phyloP scores from a whole-genome alignment of 805 yeast species.

The Ogataea salicorniae region DNA sequence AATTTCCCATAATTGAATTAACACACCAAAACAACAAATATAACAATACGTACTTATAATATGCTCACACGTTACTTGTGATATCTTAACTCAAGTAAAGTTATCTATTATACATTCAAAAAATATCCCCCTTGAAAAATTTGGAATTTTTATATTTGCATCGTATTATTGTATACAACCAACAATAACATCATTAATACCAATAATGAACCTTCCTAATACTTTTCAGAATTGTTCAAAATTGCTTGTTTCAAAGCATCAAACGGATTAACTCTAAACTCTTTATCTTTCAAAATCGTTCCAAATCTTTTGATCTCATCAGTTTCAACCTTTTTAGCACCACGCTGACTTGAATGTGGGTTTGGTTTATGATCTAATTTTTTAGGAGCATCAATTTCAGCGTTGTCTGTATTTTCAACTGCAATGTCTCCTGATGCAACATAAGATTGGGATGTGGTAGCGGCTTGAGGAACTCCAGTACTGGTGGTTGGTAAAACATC shows the following conservation, averaged over 20 bases:
- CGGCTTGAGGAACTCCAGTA: slow-evolving; percentile 10
- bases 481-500: slow-evolving; percentile 42
- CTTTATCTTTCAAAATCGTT: slow-evolving; percentile 47
- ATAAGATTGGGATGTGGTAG: slow-evolving; percentile 9
- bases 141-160: too few species aligned
- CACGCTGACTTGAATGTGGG: slow-evolving; percentile 30
- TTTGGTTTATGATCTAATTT: slow-evolving; percentile 34
- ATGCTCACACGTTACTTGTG: too few species aligned
- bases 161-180: too few species aligned
- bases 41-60: too few species aligned
- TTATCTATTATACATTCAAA: too few species aligned
- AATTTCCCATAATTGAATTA: background rate
- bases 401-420: background rate
- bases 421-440: slow-evolving; percentile 16
- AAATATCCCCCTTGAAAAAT: too few species aligned
- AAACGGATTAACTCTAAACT: slow-evolving; percentile 59
- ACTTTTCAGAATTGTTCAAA: slow-evolving; percentile 22
- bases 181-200: too few species aligned
- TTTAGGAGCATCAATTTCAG: slow-evolving; percentile 10
- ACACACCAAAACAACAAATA: too few species aligned
- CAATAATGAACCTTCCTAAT: slow-evolving; percentile 1
- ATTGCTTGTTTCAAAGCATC: slow-evolving; percentile 60
- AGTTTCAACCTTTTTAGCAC: slow-evolving; percentile 48
- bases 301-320: slow-evolving; percentile 57
- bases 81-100: too few species aligned